These are phyloP conservation scores for Populus hybrid DNA, from an alignment of 441 rosid species.

Conservation along the genomic window DNA sequence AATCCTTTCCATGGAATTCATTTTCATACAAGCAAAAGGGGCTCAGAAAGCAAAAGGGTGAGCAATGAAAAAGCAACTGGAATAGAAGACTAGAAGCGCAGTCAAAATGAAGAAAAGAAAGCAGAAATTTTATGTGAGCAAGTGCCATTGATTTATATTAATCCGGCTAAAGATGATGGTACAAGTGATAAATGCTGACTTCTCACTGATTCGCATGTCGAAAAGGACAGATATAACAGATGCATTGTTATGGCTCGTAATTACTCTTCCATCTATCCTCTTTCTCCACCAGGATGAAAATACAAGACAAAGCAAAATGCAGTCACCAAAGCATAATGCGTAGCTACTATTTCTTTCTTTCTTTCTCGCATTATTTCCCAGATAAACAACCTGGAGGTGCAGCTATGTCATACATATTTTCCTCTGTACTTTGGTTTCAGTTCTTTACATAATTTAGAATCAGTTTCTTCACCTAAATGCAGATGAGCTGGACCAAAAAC, in stretches of 20 bases:
- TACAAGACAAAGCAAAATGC: not conserved
- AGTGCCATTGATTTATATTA: too few relatives aligned
- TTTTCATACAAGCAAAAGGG: too few relatives aligned
- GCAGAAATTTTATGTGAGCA: not conserved
- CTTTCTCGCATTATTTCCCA: not conserved
- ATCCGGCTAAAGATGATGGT: not conserved
- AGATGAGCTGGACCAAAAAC: conserved; percentile 64
- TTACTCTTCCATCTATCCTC: not conserved
- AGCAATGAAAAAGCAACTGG: not conserved
- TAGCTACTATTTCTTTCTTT: not conserved
- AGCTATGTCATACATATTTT: conserved; percentile 55
- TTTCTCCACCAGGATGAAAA: not conserved
- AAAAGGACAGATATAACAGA: not conserved
- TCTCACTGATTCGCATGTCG: not conserved
- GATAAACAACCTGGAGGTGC: not conserved
- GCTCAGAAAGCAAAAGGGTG: not conserved
- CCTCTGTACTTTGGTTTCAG: conserved; percentile 83
- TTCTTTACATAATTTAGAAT: conserved; percentile 54
- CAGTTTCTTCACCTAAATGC: conserved; percentile 27
- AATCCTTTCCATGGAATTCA: too few relatives aligned
- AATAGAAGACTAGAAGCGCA: not conserved
- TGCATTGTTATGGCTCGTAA: not conserved
- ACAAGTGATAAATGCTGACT: not conserved
- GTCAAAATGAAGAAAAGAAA: not conserved
- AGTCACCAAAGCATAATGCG: not conserved